Evolutionary conservation across 176 grass and related monocot species (phyloP).

Genomic region (Oryza longistaminata): DNA sequence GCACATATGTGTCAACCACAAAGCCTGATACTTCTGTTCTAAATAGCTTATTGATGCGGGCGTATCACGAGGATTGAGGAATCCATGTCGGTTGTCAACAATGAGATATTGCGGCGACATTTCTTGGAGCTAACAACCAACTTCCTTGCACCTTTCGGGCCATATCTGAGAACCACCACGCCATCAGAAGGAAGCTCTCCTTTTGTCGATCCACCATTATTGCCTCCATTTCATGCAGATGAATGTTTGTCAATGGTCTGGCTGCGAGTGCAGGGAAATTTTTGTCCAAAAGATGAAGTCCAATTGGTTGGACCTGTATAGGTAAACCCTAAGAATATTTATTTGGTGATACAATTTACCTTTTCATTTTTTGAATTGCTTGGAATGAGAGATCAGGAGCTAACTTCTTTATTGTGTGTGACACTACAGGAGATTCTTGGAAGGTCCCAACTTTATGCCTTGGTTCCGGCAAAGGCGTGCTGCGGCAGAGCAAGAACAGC

Average conservation of each 20-base stretch:
- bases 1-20: constrained; percentile 61
- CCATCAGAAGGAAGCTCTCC: constrained; percentile 75
- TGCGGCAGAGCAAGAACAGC: constrained; percentile 80
- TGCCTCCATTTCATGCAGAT: constrained; percentile 70
- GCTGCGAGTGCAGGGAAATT: constrained; percentile 92
- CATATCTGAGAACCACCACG: constrained; percentile 79
- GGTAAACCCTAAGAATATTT: constrained; percentile 44
- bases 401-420: not conserved
- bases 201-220: constrained; percentile 74
- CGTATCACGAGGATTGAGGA: constrained; percentile 78
- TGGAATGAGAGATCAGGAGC: not conserved
- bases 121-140: constrained; percentile 95
- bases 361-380: constrained; percentile 18
- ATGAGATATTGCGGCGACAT: constrained; percentile 94
- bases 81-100: constrained; percentile 95
- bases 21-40: constrained; percentile 90
- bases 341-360: constrained; percentile 24
- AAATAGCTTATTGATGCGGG: constrained; percentile 81
- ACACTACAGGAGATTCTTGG: constrained; percentile 68
- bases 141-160: constrained; percentile 95
- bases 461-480: constrained; percentile 91
- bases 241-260: constrained; percentile 83
- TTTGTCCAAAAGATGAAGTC: constrained; percentile 95
- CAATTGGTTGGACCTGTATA: constrained; percentile 94
- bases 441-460: constrained; percentile 93